These are phyloP conservation scores for Leishmania arabica DNA, from an alignment of 208 protist species.

Conservation along the genomic window DNA sequence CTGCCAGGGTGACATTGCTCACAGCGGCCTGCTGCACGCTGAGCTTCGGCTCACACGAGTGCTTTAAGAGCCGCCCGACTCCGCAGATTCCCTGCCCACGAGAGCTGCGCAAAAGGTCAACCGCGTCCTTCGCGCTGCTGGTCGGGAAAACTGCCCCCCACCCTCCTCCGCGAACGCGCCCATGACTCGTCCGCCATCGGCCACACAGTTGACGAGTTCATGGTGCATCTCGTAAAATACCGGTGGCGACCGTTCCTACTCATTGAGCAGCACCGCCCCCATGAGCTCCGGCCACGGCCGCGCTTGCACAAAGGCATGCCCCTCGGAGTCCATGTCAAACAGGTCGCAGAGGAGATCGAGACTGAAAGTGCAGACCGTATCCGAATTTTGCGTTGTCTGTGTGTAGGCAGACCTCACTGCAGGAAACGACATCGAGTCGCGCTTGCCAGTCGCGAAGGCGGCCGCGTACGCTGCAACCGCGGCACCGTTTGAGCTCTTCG, in stretches of 20 bases:
- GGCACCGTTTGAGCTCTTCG: not conserved
- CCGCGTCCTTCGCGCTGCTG: conserved; percentile 9
- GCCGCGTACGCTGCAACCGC: conserved; percentile 13
- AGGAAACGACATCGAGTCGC: conserved; percentile 19
- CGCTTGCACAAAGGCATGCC: conserved; percentile 34
- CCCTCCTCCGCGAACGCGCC: conserved; percentile 31
- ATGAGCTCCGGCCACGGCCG: conserved; percentile 56
- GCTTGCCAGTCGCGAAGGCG: conserved; percentile 22
- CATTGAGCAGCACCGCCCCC: conserved; percentile 79
- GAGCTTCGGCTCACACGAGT: conserved; percentile 79
- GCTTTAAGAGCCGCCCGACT: conserved; percentile 78
- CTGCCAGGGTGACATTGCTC: conserved; percentile 68
- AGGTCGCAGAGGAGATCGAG: conserved; percentile 36
- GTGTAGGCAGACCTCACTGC: conserved; percentile 22
- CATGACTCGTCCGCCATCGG: conserved; percentile 23
- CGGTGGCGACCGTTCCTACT: conserved; percentile 70
- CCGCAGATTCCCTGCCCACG: conserved; percentile 72
- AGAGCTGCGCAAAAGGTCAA: conserved; percentile 33
- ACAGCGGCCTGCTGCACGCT: conserved; percentile 48
- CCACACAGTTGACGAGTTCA: conserved; percentile 31
- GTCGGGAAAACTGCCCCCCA: not conserved
- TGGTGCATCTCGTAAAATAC: conserved; percentile 52
- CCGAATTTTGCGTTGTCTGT: conserved; percentile 28
- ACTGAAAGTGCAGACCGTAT: conserved; percentile 31
- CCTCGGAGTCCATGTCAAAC: conserved; percentile 40